Percentiles rank a stretch among this genome's conserved stretches.
phyloP scores from a whole-genome alignment of 345 rosid genomes.

The Durio zibethinus region DNA sequence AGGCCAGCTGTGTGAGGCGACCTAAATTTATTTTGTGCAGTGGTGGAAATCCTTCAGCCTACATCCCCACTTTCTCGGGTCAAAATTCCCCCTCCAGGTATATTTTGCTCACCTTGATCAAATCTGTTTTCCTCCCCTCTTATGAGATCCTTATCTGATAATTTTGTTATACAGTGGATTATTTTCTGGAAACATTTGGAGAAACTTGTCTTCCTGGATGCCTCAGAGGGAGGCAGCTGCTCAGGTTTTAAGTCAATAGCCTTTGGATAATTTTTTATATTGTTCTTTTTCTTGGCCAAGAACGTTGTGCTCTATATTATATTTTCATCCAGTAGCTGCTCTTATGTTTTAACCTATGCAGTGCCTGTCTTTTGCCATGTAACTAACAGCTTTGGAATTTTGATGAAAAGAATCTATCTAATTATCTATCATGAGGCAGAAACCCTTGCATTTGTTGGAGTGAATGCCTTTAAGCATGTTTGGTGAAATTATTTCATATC shows the following conservation, averaged over 20 bases:
- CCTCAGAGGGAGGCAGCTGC: slow-evolving; percentile 63
- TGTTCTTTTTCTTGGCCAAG: slow-evolving; percentile 3
- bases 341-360: background rate
- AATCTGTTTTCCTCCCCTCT: background rate
- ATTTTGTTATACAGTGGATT: slow-evolving; percentile 49
- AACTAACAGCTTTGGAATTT: background rate
- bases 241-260: slow-evolving; percentile 44
- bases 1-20: slow-evolving; percentile 77
- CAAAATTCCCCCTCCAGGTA: slow-evolving; percentile 69
- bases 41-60: slow-evolving; percentile 66
- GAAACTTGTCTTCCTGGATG: slow-evolving; percentile 84
- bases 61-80: slow-evolving; percentile 62
- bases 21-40: slow-evolving; percentile 89
- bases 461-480: background rate
- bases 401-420: background rate
- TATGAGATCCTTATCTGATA: slow-evolving; percentile 13
- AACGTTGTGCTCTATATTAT: background rate
- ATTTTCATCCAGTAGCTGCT: background rate
- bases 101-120: background rate
- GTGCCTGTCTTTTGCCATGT: background rate
- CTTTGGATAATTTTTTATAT: background rate
- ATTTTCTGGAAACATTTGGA: slow-evolving; percentile 79
- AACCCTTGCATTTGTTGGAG: background rate
- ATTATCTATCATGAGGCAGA: background rate
- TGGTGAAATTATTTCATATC: background rate